Evolutionary conservation across 2,329 filamentous ascomycete species (phyloP), one percentile per base, ranked within the genome.

Genomic region (Monosporascus sp.): DNA sequence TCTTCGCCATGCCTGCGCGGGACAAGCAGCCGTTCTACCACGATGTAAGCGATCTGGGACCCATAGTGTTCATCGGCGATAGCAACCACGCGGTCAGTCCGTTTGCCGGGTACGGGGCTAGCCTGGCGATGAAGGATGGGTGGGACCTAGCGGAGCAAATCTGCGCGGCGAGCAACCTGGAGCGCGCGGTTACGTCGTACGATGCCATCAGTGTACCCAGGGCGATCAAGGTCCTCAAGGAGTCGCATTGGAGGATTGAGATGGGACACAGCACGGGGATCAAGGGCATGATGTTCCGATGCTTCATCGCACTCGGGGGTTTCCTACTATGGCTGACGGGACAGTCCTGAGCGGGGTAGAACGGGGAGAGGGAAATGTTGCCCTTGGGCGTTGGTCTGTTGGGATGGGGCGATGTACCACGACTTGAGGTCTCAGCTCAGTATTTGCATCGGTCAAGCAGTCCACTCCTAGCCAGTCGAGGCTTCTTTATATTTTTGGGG

Each of bases 81-180:
- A 68, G 69, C 51, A 79, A 80, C 55, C 77, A 80, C 58, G 76
- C 76, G 1, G 67, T 78, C 6, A 77, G 69, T 50, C 74, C 76
- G 0, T 80, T 78, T 63, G 73, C 76, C 5, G 75, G 77, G 1
- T 74, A 71, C 52, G 77, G 78, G 0, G 76, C 75, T 0, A 78
- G 78, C 56, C 59, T 79, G 53, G 77, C 75, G 3, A 54, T 79
- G 26, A 71, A 68, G 51, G 76, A 79, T 58, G 76, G 67, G 0
- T 77, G 71, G 69, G 73, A 78, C 48, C 64, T 77, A n/a, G 76
- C 73, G 3, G 64, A 72, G 49, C 63, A 72, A 44, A 55, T 78
- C n/a, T 72, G 67, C 41, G 54, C 53, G 8, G 54, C 53, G 3
- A 38, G 26, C 1, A 65, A 61, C 1, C 48, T 75, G 7, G 50